phyloP scores from a whole-genome alignment of 2,329 filamentous ascomycete species.

The Epichloe elymi region DNA sequence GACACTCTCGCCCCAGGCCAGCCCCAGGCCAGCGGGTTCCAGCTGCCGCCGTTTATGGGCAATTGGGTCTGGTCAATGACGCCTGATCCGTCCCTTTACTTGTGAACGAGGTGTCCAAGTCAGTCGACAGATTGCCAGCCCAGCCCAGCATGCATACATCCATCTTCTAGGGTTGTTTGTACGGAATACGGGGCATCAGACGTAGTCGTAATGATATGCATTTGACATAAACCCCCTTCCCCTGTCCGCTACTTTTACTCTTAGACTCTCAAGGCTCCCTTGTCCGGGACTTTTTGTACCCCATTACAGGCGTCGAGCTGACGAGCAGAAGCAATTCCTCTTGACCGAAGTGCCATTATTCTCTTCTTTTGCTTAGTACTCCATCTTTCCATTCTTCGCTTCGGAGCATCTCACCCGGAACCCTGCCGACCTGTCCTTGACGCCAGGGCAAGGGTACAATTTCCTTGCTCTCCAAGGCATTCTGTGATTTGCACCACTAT shows the following conservation, averaged over 20 bases:
- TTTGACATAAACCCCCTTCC: slow-evolving; percentile 1
- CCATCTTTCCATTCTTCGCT: background rate
- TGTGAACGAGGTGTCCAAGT: background rate
- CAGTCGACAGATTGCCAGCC: background rate
- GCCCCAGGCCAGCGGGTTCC: background rate
- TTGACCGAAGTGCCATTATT: background rate
- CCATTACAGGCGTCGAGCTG: background rate
- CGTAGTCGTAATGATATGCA: background rate
- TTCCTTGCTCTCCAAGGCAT: background rate
- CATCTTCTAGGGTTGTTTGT: background rate
- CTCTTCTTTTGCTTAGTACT: background rate
- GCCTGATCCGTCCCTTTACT: background rate
- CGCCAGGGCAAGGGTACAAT: background rate
- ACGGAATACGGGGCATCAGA: background rate
- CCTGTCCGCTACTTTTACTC: background rate
- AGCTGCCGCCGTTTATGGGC: background rate
- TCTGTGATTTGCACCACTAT: background rate
- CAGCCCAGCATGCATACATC: background rate
- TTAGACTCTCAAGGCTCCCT: background rate
- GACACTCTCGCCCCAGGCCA: background rate
- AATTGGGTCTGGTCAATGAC: background rate
- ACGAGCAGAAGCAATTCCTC: background rate
- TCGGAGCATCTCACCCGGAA: background rate
- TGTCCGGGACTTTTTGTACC: slow-evolving; percentile 2
- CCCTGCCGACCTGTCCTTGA: background rate